phyloP scores from a whole-genome alignment of 2,329 filamentous ascomycete genomes.

The Simplicillium aogashimaense region DNA sequence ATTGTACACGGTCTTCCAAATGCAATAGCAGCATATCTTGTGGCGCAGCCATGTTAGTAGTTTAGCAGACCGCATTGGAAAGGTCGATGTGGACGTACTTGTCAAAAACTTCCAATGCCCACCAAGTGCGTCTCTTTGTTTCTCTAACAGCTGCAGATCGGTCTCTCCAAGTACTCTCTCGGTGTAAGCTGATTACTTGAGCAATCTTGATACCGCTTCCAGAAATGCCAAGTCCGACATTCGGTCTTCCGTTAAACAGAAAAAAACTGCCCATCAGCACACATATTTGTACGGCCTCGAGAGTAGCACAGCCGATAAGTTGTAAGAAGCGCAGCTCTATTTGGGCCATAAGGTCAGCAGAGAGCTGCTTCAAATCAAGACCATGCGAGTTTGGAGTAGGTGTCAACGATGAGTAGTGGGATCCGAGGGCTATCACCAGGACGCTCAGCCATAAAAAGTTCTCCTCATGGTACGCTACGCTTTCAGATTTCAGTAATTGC shows the following conservation, averaged over 20 bases:
- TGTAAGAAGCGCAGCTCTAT: constrained; percentile 3
- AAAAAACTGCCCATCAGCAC: constrained; percentile 4
- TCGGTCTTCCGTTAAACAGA: constrained; percentile 5
- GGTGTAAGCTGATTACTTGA: constrained; percentile 5
- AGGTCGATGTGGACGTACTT: constrained; percentile 1
- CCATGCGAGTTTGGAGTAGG: background rate
- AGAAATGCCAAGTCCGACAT: constrained; percentile 5
- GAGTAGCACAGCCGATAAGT: constrained; percentile 3
- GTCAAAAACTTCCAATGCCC: constrained; percentile 6
- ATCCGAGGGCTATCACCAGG: constrained; percentile 4
- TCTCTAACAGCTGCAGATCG: constrained; percentile 1
- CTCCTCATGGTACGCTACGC: constrained; percentile 4
- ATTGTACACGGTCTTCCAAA: constrained; percentile 6
- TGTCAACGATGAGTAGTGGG: constrained; percentile 1
- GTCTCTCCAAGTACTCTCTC: constrained; percentile 3
- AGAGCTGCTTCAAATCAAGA: constrained; percentile 1
- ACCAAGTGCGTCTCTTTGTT: constrained; percentile 4
- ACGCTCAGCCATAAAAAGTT: constrained; percentile 5
- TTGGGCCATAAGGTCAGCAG: background rate
- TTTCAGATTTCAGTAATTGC: background rate
- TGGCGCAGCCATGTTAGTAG: background rate
- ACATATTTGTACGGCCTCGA: constrained; percentile 5
- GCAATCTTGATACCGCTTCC: constrained; percentile 6
- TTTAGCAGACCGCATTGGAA: background rate
- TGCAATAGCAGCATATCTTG: constrained; percentile 4